A percentile compares a stretch with the other conserved stretches of the same genome.
These are phyloP conservation scores for Starmerella floris DNA, from an alignment of 805 yeast genomes.

Conservation along the genomic window DNA sequence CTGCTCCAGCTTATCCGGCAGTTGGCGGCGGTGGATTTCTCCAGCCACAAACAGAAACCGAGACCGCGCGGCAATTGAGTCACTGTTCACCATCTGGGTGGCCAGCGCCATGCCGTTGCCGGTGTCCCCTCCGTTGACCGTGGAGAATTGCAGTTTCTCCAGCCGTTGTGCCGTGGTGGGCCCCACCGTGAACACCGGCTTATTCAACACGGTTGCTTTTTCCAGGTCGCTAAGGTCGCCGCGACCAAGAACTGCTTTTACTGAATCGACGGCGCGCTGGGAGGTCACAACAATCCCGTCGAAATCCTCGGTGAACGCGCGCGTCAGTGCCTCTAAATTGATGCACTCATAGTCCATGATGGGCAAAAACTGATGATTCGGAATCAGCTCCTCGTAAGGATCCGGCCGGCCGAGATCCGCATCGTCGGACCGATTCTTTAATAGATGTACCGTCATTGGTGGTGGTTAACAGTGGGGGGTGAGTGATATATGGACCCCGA, in stretches of 20 bases:
- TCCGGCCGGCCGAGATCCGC: slow-evolving; percentile 39
- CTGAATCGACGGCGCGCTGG: slow-evolving; percentile 79
- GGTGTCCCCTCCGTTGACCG: slow-evolving; percentile 58
- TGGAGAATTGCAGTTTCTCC: slow-evolving; percentile 45
- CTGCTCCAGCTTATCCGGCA: slow-evolving; percentile 45
- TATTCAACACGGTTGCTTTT: background rate
- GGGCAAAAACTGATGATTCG: slow-evolving; percentile 49
- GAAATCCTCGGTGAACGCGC: slow-evolving; percentile 25
- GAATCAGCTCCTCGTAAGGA: slow-evolving; percentile 42
- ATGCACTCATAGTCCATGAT: slow-evolving; percentile 52
- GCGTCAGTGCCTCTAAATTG: slow-evolving; percentile 34
- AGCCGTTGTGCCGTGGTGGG: slow-evolving; percentile 67
- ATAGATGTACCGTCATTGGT: slow-evolving; percentile 27
- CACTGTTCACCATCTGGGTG: slow-evolving; percentile 39
- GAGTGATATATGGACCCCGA: too few species aligned
- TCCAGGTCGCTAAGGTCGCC: slow-evolving; percentile 24
- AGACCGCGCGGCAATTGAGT: slow-evolving; percentile 3
- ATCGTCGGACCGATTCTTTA: slow-evolving; percentile 53
- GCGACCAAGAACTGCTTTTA: slow-evolving; percentile 28
- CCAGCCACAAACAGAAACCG: slow-evolving; percentile 64
- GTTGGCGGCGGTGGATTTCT: slow-evolving; percentile 63
- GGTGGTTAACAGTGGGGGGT: too few species aligned
- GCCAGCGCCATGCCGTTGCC: slow-evolving; percentile 72
- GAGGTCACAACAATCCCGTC: slow-evolving; percentile 66
- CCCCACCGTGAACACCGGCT: slow-evolving; percentile 72